Base-by-base conservation (phyloP, 169 alveolate genomes). In the Plasmodium gonderi region DNA sequence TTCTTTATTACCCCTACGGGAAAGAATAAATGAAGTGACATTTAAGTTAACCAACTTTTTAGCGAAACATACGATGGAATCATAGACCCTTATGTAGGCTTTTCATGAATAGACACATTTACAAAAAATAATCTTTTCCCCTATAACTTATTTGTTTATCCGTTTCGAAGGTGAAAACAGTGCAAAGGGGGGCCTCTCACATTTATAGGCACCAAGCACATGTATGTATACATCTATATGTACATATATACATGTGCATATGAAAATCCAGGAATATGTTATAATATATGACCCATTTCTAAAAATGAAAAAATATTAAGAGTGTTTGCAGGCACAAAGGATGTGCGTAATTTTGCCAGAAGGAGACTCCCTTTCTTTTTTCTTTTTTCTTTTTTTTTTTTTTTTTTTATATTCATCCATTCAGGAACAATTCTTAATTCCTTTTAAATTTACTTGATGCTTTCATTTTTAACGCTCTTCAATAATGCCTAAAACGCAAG, bases 1-100 rank as follows among this genome's bases (percentile, higher is more conserved):
- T 69, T 83, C 92, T 17, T 60, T 83, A 20, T 42, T 83, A 20
- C 92, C 92, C 31, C 83, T 83, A 7, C 75, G 65, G 44, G 83
- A 83, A 60, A 83, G 64, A 83, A 83, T 83, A 49, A 83, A 83
- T n/a, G 92, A 83, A 49, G 76, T 83, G 20, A 83, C 92, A 36
- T 72, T 33, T 23, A 72, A 83, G 77, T 36, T 83, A 33, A 83
- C 38, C 26, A 76, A 47, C 17, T 83, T 83, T 47, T 83, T 83
- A 33, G 36, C 38, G 65, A 68, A 72, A 31, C 92, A 83, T 47
- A 83, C 76, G 64, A 69, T 69, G 83, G 79, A 83, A 64, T 76
- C 23, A 83, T 69, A 23, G 17, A 17, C 69, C 23, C 3, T n/a
- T 38, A 31, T 29, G n/a, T 4, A 20, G 6, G 40, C 36, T 36